phyloP scores from a whole-genome alignment of 805 yeast genomes.

The Suhomyces faveliae region DNA sequence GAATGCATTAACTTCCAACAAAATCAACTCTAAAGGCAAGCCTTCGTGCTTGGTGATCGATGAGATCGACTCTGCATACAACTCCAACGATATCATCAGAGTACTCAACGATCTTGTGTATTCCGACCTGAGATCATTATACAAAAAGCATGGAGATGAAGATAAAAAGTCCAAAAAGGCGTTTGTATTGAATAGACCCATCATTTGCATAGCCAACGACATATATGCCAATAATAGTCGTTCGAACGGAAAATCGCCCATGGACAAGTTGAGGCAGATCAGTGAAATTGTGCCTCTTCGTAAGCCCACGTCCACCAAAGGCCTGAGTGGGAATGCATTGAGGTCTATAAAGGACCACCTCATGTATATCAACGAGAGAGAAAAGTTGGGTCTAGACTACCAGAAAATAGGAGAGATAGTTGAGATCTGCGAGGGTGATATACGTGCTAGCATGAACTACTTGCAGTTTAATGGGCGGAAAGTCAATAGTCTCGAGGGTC shows the following conservation, averaged over 20 bases:
- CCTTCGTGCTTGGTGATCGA: slow-evolving; percentile 86
- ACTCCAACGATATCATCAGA: slow-evolving; percentile 35
- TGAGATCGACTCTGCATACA: slow-evolving; percentile 66
- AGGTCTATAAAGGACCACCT: slow-evolving; percentile 38
- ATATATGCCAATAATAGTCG: slow-evolving; percentile 50
- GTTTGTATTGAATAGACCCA: slow-evolving; percentile 66
- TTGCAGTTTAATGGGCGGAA: slow-evolving; percentile 58
- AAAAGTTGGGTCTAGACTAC: slow-evolving; percentile 48
- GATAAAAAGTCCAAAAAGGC: slow-evolving; percentile 23
- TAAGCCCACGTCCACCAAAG: slow-evolving; percentile 51
- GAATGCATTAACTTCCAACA: slow-evolving; percentile 57
- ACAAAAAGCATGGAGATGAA: slow-evolving; percentile 4
- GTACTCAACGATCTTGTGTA: slow-evolving; percentile 59
- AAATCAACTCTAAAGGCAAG: slow-evolving; percentile 62
- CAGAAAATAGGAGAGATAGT: slow-evolving; percentile 63
- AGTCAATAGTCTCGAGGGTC: not conserved
- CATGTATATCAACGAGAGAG: slow-evolving; percentile 52
- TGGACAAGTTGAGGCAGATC: slow-evolving; percentile 70
- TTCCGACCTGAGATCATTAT: slow-evolving; percentile 55
- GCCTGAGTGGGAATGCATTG: slow-evolving; percentile 37
- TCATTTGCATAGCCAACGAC: slow-evolving; percentile 90
- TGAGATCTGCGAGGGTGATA: slow-evolving; percentile 72
- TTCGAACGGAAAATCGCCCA: slow-evolving; percentile 42
- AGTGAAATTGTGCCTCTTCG: slow-evolving; percentile 71
- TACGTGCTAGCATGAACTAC: slow-evolving; percentile 80